These are phyloP conservation scores for Puccinia hordei DNA, from an alignment of 1,284 basidiomycete species.

Conservation along the genomic window DNA sequence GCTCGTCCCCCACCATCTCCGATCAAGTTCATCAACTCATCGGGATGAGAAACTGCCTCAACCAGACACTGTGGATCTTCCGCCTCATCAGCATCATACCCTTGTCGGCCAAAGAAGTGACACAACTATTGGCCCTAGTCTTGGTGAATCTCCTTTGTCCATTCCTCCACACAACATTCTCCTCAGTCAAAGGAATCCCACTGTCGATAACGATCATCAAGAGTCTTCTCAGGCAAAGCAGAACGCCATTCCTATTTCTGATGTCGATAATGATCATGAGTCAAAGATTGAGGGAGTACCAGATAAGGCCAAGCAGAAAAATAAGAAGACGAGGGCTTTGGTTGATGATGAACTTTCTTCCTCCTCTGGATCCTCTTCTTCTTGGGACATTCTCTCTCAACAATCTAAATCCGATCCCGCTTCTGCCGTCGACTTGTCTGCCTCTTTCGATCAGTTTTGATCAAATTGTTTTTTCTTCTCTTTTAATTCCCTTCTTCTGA, in stretches of 20 bases:
- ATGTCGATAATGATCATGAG: too few species aligned
- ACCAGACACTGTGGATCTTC: too few species aligned
- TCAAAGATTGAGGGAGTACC: too few species aligned
- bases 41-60: too few species aligned
- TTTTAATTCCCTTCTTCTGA: neutral
- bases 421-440: neutral
- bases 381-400: slow-evolving; percentile 32
- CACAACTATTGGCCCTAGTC: neutral
- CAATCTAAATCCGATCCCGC: slow-evolving; percentile 18
- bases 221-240: too few species aligned
- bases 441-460: neutral
- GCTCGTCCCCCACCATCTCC: neutral
- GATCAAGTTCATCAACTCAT: neutral
- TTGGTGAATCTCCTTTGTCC: neutral
- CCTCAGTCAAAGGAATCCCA: too few species aligned
- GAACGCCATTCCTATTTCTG: neutral
- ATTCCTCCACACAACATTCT: neutral
- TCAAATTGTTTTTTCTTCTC: neutral
- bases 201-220: too few species aligned
- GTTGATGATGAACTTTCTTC: neutral
- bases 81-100: too few species aligned
- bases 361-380: neutral
- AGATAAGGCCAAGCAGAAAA: too few species aligned
- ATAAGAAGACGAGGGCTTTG: too few species aligned
- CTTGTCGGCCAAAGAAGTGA: neutral